These are phyloP conservation scores for Globisporangium emineosum DNA, from an alignment of 352 stramenopile genomes.

Conservation along the genomic window DNA sequence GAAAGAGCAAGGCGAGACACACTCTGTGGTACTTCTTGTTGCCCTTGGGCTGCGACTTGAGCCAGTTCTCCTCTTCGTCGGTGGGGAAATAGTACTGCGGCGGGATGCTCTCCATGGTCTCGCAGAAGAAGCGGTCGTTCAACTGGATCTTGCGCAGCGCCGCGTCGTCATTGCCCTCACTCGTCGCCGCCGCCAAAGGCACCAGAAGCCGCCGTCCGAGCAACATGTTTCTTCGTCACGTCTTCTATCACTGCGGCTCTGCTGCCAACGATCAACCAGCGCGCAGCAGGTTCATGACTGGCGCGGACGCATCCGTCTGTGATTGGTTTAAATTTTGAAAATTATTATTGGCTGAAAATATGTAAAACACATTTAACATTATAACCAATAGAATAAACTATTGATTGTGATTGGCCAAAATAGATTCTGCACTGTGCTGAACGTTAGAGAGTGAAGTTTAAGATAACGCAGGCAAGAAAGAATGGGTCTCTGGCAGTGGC, in stretches of 20 bases:
- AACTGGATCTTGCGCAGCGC: slow-evolving; percentile 25
- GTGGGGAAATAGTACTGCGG: slow-evolving; percentile 76
- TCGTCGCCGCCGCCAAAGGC: slow-evolving; percentile 15
- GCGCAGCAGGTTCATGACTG: not conserved
- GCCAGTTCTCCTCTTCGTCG: slow-evolving; percentile 74
- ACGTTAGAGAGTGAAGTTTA: not conserved
- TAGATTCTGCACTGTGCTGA: no score
- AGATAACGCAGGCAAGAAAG: not conserved
- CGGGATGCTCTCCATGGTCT: slow-evolving; percentile 73
- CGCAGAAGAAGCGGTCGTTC: slow-evolving; percentile 73
- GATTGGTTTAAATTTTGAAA: no score
- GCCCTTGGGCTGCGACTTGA: slow-evolving; percentile 51
- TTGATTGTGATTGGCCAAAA: no score
- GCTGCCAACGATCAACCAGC: not conserved
- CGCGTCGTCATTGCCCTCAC: slow-evolving; percentile 12
- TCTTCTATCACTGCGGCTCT: not conserved
- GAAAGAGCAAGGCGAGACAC: slow-evolving; percentile 10
- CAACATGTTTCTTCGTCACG: slow-evolving; percentile 28
- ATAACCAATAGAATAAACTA: no score
- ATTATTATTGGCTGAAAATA: no score
- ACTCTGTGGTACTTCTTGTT: slow-evolving; percentile 78
- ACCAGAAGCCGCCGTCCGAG: slow-evolving; percentile 53
- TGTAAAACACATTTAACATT: no score
- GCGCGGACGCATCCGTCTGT: no score
- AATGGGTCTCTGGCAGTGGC: not conserved